These are phyloP conservation scores for Lachancea cidri DNA, from an alignment of 805 yeast genomes.

Conservation along the genomic window DNA sequence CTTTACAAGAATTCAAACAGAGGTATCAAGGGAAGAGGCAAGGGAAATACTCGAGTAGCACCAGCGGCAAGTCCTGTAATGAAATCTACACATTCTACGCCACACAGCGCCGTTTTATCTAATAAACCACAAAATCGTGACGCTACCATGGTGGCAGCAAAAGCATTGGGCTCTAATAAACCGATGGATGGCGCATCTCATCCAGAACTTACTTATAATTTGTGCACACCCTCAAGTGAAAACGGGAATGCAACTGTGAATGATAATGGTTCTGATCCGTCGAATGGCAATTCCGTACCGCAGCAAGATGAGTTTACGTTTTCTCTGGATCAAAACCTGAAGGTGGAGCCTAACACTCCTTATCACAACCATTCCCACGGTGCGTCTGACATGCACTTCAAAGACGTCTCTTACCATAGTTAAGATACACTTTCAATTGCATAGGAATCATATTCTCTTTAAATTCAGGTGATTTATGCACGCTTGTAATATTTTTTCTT, in stretches of 20 bases:
- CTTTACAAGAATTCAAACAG: slow-evolving; percentile 84
- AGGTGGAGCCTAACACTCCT: slow-evolving; percentile 11
- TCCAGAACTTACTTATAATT: slow-evolving; percentile 4
- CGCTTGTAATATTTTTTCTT: not conserved
- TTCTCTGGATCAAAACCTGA: slow-evolving; percentile 16
- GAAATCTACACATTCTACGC: slow-evolving; percentile 2
- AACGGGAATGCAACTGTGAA: not conserved
- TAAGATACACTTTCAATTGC: not conserved
- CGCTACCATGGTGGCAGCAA: slow-evolving; percentile 11
- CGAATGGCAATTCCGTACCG: slow-evolving; percentile 10
- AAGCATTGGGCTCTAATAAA: slow-evolving; percentile 14
- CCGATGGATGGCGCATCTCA: slow-evolving; percentile 4
- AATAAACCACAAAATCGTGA: not conserved
- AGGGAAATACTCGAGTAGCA: slow-evolving; percentile 28
- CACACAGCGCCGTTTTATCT: not conserved
- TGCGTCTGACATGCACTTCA: slow-evolving; percentile 3
- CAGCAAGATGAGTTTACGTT: slow-evolving; percentile 18
- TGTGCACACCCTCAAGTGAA: slow-evolving; percentile 1
- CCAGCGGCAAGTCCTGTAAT: slow-evolving; percentile 1
- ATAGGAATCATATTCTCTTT: too few relatives aligned
- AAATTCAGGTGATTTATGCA: not conserved
- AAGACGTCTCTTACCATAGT: slow-evolving; percentile 4
- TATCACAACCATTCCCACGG: slow-evolving; percentile 6
- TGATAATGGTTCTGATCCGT: slow-evolving; percentile 7
- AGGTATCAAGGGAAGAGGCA: slow-evolving; percentile 91